A percentile compares a stretch with the other conserved stretches of the same genome.
Conservation (phyloP, 495 filamentous ascomycete species). For the Viridothelium virens region DNA sequence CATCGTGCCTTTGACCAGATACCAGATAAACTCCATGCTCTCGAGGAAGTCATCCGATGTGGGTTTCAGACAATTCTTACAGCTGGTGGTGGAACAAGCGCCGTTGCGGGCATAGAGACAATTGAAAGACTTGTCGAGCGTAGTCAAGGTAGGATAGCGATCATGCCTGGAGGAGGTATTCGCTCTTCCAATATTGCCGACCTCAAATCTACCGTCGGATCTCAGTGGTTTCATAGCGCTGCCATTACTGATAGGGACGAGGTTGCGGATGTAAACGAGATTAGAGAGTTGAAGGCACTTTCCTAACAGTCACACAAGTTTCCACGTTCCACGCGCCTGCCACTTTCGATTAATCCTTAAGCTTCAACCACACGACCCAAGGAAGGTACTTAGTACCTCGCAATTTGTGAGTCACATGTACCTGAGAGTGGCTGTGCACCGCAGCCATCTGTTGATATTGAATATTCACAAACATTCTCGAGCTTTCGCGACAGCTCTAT, state of each 20-base stretch:
- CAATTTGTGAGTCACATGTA: neutral
- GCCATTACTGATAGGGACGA: neutral
- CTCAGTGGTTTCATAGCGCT: neutral
- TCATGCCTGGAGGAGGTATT: conserved; percentile 23
- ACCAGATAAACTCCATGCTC: conserved; percentile 28
- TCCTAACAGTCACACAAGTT: neutral
- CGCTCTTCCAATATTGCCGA: conserved; percentile 13
- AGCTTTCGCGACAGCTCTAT: conserved; percentile 6
- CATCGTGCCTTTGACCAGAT: conserved; percentile 48
- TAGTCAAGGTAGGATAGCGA: conserved; percentile 12
- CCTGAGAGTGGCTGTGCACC: conserved; percentile 1
- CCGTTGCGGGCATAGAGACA: conserved; percentile 19
- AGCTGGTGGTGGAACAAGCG: conserved; percentile 37
- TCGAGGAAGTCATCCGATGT: conserved; percentile 34
- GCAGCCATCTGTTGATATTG: neutral
- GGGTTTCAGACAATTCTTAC: conserved; percentile 45
- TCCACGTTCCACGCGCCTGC: neutral
- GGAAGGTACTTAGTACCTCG: neutral
- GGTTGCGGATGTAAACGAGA: neutral
- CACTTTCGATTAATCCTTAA: neutral
- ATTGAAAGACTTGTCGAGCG: conserved; percentile 23
- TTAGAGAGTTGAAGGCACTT: neutral
- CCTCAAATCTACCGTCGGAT: neutral
- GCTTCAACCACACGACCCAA: neutral
- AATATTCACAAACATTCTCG: conserved; percentile 8